phyloP scores from a whole-genome alignment of 2,329 filamentous ascomycete species.

The Thelonectria olida region DNA sequence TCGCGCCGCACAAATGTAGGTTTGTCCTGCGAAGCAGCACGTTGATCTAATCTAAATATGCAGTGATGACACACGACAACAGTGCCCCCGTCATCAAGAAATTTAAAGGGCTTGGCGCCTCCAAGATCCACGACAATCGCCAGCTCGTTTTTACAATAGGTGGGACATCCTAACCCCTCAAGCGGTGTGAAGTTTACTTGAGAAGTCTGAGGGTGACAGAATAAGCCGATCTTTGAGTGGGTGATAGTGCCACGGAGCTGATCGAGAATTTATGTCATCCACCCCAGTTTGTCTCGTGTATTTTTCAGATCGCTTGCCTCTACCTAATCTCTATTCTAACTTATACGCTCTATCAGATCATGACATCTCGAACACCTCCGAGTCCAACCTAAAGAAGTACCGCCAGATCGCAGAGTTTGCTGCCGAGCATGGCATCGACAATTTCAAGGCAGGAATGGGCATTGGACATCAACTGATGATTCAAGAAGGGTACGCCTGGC shows the following conservation, averaged over 20 bases:
- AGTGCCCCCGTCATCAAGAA: constrained; percentile 78
- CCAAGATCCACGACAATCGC: constrained; percentile 71
- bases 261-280: no score
- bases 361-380: constrained; percentile 76
- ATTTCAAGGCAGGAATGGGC: constrained; percentile 79
- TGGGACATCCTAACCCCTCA: no score
- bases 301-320: no score
- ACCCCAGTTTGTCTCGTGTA: no score
- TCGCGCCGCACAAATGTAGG: constrained; percentile 49
- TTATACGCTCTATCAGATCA: no score
- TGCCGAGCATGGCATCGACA: constrained; percentile 76
- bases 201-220: no score
- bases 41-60: not conserved
- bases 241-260: no score
- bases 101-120: constrained; percentile 82
- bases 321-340: no score
- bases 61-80: constrained; percentile 90
- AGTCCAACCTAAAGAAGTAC: constrained; percentile 86
- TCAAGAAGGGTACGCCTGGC: constrained; percentile 79
- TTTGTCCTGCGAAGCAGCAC: not conserved
- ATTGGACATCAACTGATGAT: constrained; percentile 96
- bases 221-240: no score
- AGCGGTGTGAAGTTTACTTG: no score
- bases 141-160: constrained; percentile 85
- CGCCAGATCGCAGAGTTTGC: constrained; percentile 84